phyloP scores from a whole-genome alignment of 129 eudicot genomes.

The Escallonia herrerae region DNA sequence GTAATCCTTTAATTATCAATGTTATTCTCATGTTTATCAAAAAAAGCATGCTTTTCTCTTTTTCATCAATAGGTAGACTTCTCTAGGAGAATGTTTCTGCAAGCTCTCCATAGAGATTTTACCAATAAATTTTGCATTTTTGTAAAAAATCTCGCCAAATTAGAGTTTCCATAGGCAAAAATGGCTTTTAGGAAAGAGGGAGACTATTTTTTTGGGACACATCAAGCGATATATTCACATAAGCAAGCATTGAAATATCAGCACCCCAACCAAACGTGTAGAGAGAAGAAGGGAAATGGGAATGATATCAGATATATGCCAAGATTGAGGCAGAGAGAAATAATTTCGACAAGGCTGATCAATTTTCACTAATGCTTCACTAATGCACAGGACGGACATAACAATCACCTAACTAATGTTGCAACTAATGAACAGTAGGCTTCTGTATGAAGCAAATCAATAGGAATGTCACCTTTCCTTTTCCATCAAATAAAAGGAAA shows the following conservation, averaged over 20 bases:
- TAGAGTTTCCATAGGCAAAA: not conserved
- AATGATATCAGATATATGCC: too few relatives aligned
- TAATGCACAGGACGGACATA: not conserved
- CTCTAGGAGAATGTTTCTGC: too few relatives aligned
- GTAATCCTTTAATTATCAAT: too few relatives aligned
- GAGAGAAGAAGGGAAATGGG: not conserved
- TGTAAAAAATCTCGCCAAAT: too few relatives aligned
- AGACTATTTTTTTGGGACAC: too few relatives aligned
- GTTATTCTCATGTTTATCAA: too few relatives aligned
- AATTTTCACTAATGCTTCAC: not conserved
- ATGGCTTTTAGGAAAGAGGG: not conserved
- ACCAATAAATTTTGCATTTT: too few relatives aligned
- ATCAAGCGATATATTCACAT: too few relatives aligned
- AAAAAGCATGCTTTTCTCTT: too few relatives aligned
- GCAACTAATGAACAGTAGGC: not conserved
- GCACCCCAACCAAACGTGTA: not conserved
- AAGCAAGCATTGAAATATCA: not conserved
- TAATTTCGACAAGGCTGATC: not conserved
- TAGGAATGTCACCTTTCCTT: not conserved
- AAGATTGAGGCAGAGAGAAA: slow-evolving; percentile 1
- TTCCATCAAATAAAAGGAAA: slow-evolving; percentile 10
- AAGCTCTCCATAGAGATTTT: too few relatives aligned
- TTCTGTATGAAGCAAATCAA: too few relatives aligned
- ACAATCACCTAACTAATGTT: not conserved
- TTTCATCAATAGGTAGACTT: too few relatives aligned